Conservation (phyloP, 164 flowering plant species). For the Cinnamomum chago region DNA sequence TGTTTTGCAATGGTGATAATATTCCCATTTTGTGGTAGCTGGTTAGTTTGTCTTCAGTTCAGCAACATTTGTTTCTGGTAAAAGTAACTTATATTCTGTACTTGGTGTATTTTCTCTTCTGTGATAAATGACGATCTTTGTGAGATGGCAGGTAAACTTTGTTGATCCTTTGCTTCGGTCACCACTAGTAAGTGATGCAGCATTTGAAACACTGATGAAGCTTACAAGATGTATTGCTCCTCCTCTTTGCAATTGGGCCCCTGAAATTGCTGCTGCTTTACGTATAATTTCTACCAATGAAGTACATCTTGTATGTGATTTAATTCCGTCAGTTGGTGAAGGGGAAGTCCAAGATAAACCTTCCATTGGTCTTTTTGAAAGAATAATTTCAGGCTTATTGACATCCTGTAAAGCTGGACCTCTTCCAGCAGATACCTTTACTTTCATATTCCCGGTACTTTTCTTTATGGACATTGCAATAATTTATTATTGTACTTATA, state of each 20-base stretch:
- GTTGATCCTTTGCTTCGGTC: conserved; percentile 78
- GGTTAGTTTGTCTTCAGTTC: not conserved
- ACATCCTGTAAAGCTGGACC: conserved; percentile 84
- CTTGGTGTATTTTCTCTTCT: not conserved
- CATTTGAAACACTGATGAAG: conserved; percentile 84
- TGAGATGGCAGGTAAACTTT: conserved; percentile 56
- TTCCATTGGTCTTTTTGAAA: conserved; percentile 66
- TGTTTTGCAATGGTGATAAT: not conserved
- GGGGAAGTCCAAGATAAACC: conserved; percentile 38
- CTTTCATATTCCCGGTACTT: conserved; percentile 83
- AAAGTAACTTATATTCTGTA: not conserved
- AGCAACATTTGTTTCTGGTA: too few species aligned
- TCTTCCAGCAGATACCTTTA: conserved; percentile 91
- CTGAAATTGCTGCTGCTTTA: conserved; percentile 91
- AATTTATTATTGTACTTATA: not conserved
- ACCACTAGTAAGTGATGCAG: conserved; percentile 74
- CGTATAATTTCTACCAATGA: conserved; percentile 65
- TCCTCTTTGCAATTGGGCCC: conserved; percentile 89
- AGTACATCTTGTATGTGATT: conserved; percentile 36
- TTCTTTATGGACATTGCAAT: not conserved
- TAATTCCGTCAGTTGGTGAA: conserved; percentile 46
- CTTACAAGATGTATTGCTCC: conserved; percentile 74
- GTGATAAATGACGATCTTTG: not conserved
- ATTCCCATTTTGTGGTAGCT: not conserved
- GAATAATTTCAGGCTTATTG: conserved; percentile 56